Base-by-base conservation (phyloP, 768 basidiomycete genomes). In the Grammothele lineata region DNA sequence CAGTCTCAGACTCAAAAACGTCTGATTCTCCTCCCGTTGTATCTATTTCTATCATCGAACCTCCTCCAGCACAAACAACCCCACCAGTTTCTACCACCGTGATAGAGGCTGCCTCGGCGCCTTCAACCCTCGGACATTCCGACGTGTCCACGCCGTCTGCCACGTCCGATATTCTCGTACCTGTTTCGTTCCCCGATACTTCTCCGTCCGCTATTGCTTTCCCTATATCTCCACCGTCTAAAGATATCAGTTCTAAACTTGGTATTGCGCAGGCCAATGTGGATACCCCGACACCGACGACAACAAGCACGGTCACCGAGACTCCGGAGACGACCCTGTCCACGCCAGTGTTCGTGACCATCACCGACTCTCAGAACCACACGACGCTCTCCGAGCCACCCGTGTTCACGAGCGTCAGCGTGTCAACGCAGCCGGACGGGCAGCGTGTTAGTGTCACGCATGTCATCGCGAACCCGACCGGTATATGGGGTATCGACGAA, bases 391-490 rank as follows among this genome's bases (percentile, higher is more conserved):
- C 69, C 0, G 69, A 72, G 1, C 77, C 77, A 10, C 62, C 75
- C 7, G 50, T 76, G 15, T 64, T 79, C 24, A 78, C 78, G 3
- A 63, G 74, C 19, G 51, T 71, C 37, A 73, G 66, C 25, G 71
- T 76, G 5, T 73, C 75, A 2, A 75, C 72, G 15, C 65, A 66
- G 47, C 50, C 73, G 6, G 65, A 76, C 53, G 77, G 80, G 8
- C 57, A 59, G 17, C 54, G 71, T 19, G 62, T 73, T 17, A 79
- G 77, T 3, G 61, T 70, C 46, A 83, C 81, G 1, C 72, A 78
- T 40, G 66, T 80, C 32, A 66, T 77, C 21, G 75, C 78, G 5
- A 81, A 80, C 57, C 77, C 73, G 38, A 64, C 70, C 18, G 64
- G 61, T 11, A 55, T 62, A 26, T 61, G 57, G 43, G 55, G 63